Evolutionary conservation across 768 basidiomycete genomes (phyloP).

Genomic region (Fomitopsis pulvina): DNA sequence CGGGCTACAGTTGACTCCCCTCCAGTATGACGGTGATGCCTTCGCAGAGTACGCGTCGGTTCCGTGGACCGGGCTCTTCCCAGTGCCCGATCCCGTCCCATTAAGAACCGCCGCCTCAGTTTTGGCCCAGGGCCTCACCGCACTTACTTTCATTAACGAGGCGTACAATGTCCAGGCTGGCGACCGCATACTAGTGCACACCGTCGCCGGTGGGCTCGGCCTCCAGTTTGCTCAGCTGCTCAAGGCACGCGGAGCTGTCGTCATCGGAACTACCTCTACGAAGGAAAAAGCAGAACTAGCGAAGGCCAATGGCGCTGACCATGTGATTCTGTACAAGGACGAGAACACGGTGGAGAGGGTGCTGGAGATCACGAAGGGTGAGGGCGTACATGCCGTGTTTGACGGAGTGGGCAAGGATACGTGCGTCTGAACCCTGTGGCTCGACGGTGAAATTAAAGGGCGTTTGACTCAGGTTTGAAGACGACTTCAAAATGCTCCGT

Average conservation of each 20-base stretch:
- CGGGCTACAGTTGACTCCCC: too few relatives aligned
- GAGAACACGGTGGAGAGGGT: conserved; percentile 72
- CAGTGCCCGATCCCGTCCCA: conserved; percentile 54
- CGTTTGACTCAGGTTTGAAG: conserved; percentile 49
- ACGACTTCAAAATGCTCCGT: conserved; percentile 72
- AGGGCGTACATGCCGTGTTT: conserved; percentile 79
- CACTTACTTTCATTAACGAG: conserved; percentile 71
- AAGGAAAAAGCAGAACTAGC: conserved; percentile 76
- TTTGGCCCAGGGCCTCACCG: conserved; percentile 65
- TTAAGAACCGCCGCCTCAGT: conserved; percentile 56
- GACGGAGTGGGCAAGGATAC: conserved; percentile 96
- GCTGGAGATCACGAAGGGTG: conserved; percentile 66
- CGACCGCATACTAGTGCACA: conserved; percentile 78
- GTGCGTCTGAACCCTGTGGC: conserved; percentile 35
- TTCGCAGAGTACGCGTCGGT: conserved; percentile 69
- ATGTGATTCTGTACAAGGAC: conserved; percentile 73
- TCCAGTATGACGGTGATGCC: conserved; percentile 25
- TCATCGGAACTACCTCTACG: conserved; percentile 92
- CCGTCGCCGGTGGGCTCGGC: conserved; percentile 85
- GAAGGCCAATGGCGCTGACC: conserved; percentile 69
- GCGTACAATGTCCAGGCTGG: conserved; percentile 77
- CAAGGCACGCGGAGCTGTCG: conserved; percentile 68
- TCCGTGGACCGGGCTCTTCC: conserved; percentile 51
- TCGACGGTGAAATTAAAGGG: background rate
- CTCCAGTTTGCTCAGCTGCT: conserved; percentile 60